Base-by-base conservation (phyloP, 768 basidiomycete genomes). In the Crassisporium funariophilum region DNA sequence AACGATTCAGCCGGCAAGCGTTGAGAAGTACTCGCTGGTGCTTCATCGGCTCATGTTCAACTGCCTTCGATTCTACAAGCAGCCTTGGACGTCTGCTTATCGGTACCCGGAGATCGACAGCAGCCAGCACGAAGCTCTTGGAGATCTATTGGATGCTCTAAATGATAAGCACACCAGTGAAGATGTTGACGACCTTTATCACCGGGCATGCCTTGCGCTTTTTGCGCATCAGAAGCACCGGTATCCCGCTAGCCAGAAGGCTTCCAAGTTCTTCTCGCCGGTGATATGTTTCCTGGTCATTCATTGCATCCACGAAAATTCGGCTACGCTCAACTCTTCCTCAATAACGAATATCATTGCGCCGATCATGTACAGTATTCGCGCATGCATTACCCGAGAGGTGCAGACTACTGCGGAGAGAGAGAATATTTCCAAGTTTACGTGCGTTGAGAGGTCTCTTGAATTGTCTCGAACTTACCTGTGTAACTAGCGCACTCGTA, bases 311-410 rank as follows among this genome's bases (percentile, higher is more conserved):
- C 7, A 6, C 33, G n/a, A 34, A 12, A 20, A 45, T 45, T 29
- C 15, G 13, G 8, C 4, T 20, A 35, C 21, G 5, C 33, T 16
- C 33, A 16, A 35, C 19, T 34, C 33, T 20, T 35, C 29, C 4
- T 7, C 5, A 5, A 45, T 45, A 7, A 27, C 44, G 5, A 34
- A 45, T 20, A 22, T 36, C 19, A 19, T 45, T 16, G 44, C 44
- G 4, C 29, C 34, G 16, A 34, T 45, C 19, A 45, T 45, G 44
- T 45, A 45, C 34, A 8, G 31, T 6, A 36, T 45, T n/a, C 44
- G 44, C 10, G 33, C 33, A 9, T 15, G 11, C 5, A 36, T 45
- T 17, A 16, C 35, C 23, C 12, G 29, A 16, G 10, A 45, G 17
- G 6, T 24, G 4, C 11, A 5, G 5, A 4, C 6, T 5, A 19